These are phyloP conservation scores for Picochlorum costavermella DNA, from an alignment of 139 green algal species.

Conservation along the genomic window DNA sequence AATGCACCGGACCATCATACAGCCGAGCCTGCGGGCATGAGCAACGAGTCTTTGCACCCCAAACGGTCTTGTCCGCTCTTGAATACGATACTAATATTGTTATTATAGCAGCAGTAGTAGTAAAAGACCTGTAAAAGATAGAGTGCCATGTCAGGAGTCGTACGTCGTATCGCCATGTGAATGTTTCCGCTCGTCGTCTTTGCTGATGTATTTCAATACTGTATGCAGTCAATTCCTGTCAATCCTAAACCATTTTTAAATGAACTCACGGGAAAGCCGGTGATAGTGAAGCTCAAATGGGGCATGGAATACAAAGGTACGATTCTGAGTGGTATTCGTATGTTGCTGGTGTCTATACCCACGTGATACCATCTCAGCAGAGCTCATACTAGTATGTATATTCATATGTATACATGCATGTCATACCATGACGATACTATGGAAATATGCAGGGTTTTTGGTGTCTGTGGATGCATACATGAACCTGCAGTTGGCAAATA, in stretches of 20 bases:
- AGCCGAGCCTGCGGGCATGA: constrained; percentile 4
- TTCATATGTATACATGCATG: too few relatives aligned
- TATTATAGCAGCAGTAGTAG: too few relatives aligned
- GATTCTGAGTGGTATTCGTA: too few relatives aligned
- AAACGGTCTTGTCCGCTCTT: too few relatives aligned
- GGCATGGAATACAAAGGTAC: constrained; percentile 96
- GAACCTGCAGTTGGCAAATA: constrained; percentile 78
- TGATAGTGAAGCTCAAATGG: constrained; percentile 98
- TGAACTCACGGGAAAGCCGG: constrained; percentile 86
- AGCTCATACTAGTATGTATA: not conserved
- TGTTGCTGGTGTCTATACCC: not conserved
- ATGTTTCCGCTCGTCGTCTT: too few relatives aligned
- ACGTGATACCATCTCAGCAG: not conserved
- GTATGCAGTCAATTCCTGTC: constrained; percentile 66
- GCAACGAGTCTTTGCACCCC: too few relatives aligned
- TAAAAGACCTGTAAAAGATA: too few relatives aligned
- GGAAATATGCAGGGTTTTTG: constrained; percentile 24
- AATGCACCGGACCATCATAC: too few relatives aligned
- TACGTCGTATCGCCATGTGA: too few relatives aligned
- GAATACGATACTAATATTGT: too few relatives aligned
- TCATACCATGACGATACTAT: too few relatives aligned
- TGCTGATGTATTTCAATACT: not conserved
- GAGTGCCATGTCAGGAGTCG: too few relatives aligned
- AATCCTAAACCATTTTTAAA: constrained; percentile 98
- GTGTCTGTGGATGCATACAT: constrained; percentile 37